A percentile compares a stretch with the other conserved stretches of the same genome.
phyloP scores from a whole-genome alignment of 2,329 filamentous ascomycete genomes.

The Calycina herbarum region DNA sequence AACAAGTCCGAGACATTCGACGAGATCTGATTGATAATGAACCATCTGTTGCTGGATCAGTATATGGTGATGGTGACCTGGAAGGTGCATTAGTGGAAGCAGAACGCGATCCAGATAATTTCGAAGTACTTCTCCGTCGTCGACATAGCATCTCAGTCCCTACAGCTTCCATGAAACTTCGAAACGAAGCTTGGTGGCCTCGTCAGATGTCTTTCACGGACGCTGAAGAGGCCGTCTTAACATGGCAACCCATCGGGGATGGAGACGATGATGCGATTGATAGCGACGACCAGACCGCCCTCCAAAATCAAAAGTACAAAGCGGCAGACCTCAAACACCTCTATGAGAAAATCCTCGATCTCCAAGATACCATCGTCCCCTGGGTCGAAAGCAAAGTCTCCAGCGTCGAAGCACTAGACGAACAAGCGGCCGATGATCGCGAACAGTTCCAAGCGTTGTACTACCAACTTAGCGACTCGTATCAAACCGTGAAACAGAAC shows the following conservation, averaged over 20 bases:
- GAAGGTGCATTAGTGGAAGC: constrained; percentile 53
- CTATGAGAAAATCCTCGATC: constrained; percentile 50
- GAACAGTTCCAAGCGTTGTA: constrained; percentile 68
- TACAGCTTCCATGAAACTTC: constrained; percentile 34
- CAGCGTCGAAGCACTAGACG: constrained; percentile 59
- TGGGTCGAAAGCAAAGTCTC: constrained; percentile 63
- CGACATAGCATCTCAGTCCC: constrained; percentile 57
- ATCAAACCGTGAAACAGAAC: constrained; percentile 64
- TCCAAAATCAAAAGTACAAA: constrained; percentile 41
- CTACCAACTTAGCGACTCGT: constrained; percentile 67
- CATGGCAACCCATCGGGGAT: constrained; percentile 59
- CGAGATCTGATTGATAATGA: constrained; percentile 46
- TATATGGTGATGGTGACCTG: constrained; percentile 59
- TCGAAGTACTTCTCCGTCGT: constrained; percentile 55
- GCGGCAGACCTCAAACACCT: constrained; percentile 58
- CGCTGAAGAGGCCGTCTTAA: constrained; percentile 71
- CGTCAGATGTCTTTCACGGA: constrained; percentile 74
- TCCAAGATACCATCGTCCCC: constrained; percentile 54
- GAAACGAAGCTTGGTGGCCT: constrained; percentile 64
- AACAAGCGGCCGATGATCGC: constrained; percentile 61
- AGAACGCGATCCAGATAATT: constrained; percentile 47
- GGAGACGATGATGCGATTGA: constrained; percentile 41
- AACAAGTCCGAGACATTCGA: constrained; percentile 45
- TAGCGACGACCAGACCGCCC: constrained; percentile 33
- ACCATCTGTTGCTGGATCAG: constrained; percentile 58